phyloP scores from a whole-genome alignment of 176 grass and related monocot species.

The Saccharum spontaneum region DNA sequence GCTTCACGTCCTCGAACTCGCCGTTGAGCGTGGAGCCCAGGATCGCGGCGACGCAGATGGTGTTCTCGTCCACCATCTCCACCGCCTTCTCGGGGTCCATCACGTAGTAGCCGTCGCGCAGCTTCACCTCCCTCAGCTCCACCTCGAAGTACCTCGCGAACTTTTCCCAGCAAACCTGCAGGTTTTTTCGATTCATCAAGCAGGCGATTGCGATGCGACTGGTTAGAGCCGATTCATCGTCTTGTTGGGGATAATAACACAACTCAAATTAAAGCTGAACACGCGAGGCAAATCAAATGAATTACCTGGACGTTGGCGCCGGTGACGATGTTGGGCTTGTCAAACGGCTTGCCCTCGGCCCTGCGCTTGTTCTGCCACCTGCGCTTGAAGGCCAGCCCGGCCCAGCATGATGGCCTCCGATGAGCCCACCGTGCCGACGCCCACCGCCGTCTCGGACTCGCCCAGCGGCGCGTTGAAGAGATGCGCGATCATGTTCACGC shows the following conservation, averaged over 20 bases:
- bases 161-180: constrained; percentile 97
- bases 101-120: constrained; percentile 91
- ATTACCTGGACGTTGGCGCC: constrained; percentile 93
- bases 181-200: not conserved
- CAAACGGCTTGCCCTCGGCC: constrained; percentile 87
- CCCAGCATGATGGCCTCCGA: constrained; percentile 99
- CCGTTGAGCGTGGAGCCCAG: constrained; percentile 96
- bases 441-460: constrained; percentile 80
- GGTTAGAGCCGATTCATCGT: too few relatives aligned
- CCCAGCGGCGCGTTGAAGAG: constrained; percentile 89
- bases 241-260: too few relatives aligned
- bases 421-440: constrained; percentile 92
- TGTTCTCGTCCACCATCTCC: constrained; percentile 94
- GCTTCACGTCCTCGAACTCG: constrained; percentile 99
- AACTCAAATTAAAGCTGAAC: too few relatives aligned
- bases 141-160: constrained; percentile 97
- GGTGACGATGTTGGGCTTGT: constrained; percentile 99
- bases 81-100: constrained; percentile 97
- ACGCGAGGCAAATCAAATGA: not conserved
- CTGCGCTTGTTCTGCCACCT: constrained; percentile 88
- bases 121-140: constrained; percentile 92
- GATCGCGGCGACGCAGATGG: constrained; percentile 93
- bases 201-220: too few relatives aligned
- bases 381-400: constrained; percentile 94
- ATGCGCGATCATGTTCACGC: constrained; percentile 97